These are phyloP conservation scores for Echites panduratus DNA, from an alignment of 257 asterid species.

Conservation along the genomic window DNA sequence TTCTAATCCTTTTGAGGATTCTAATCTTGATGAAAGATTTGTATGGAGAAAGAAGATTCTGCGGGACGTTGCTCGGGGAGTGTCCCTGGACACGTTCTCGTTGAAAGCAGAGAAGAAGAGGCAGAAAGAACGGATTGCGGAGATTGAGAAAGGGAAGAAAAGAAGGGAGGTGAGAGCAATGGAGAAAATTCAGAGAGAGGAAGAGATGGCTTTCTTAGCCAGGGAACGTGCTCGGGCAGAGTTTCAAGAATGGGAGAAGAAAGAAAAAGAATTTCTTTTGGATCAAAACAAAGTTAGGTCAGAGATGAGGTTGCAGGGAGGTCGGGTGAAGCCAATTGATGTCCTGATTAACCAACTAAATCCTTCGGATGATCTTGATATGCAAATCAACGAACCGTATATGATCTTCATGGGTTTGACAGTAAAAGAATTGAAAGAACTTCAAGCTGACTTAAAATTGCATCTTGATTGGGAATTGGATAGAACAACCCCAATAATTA, in stretches of 20 bases:
- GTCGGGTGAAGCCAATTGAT: conserved; percentile 86
- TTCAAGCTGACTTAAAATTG: conserved; percentile 76
- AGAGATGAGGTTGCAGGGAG: conserved; percentile 80
- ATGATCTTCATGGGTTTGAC: conserved; percentile 75
- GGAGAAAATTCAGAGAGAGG: conserved; percentile 81
- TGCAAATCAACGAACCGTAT: conserved; percentile 77
- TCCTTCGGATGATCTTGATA: conserved; percentile 64
- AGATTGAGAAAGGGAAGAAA: conserved; percentile 74
- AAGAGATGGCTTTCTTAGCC: conserved; percentile 71
- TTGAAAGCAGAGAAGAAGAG: conserved; percentile 62
- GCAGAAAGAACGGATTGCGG: conserved; percentile 68
- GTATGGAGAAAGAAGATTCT: conserved; percentile 82
- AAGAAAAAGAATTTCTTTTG: conserved; percentile 83
- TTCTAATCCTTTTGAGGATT: conserved; percentile 77
- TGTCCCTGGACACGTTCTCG: conserved; percentile 57
- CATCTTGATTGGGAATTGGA: conserved; percentile 82
- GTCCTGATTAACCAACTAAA: conserved; percentile 71
- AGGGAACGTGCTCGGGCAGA: conserved; percentile 87
- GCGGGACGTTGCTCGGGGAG: conserved; percentile 53
- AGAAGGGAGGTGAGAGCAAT: conserved; percentile 74
- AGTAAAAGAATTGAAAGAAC: conserved; percentile 82
- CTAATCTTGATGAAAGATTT: conserved; percentile 66
- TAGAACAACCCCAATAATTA: conserved; percentile 66
- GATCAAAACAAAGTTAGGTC: conserved; percentile 83
- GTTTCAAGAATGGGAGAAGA: conserved; percentile 86